Base-by-base conservation (phyloP, 163 green algal genomes). In the Trebouxia gelatinosa region DNA sequence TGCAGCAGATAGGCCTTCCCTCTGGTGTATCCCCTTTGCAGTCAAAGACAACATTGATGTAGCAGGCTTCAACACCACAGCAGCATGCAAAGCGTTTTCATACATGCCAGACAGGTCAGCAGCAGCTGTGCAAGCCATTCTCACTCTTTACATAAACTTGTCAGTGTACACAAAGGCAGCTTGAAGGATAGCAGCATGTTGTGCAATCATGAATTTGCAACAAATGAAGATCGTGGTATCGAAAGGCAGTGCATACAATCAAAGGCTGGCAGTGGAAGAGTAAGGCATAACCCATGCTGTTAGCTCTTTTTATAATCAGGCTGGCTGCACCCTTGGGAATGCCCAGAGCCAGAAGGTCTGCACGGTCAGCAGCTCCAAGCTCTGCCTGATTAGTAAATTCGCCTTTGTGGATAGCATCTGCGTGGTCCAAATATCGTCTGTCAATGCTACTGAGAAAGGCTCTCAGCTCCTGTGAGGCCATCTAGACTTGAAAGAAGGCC, bases 11-110 rank as follows among this genome's bases (percentile, higher is more conserved):
- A 62, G 68, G 3, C 87, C 89, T 19, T 61, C 77, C 4, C 81
- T 94, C 59, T 93, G 85, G 80, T 88, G 89, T 32, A 72, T 94
- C 2, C 90, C 87, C 0, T 96, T 94, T 82, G 91, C 85, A 21
- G 88, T 94, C 2, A 97, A 96, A 80, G 92, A 97, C 83, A 96
- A 96, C 68, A 92, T 97, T 23, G 92, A 95, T 71, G 90, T 95
- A 2, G 86, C 71, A 7, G 89, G 85, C 29, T 87, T 87, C 62
- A 84, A 86, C 34, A 97, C 92, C 3, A 96, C 92, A 26, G 89
- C 87, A 37, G 90, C 86, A 4, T 97, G 92, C 76, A 83, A 82
- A 3, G 80, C 74, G 0, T 96, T 94, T 81, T 54, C 74, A 37
- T 94, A 94, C 81, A 76, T 31, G 13, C 85, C 92, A 0, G 29